Base-by-base conservation (phyloP, 148 eudicot species). In the Camellia lanceoleosa region DNA sequence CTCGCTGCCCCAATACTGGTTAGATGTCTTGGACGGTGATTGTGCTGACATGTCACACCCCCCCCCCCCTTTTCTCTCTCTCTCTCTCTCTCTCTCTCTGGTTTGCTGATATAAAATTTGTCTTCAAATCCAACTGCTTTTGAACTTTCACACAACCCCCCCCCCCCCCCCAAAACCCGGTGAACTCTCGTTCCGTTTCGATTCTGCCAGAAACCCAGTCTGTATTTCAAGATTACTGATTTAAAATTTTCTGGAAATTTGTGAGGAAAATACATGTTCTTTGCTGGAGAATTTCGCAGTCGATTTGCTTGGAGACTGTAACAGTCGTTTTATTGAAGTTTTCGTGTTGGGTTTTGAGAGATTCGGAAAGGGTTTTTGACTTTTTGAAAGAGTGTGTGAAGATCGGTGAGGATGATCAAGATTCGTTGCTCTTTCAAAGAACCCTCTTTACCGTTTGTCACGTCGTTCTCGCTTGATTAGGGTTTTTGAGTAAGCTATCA, bases 321-420 rank as follows among this genome's bases (percentile, higher is more conserved):
- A 47, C 59, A 12, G 81, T 52, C 73, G 47, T 72, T 74, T 79
- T 79, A 67, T 69, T 75, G 69, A 55, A 16, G 75, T 58, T 47
- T 79, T 59, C 18, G n/a, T 42, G 44, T 47, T 79, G n/a, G 64
- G 68, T 67, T 64, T 61, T 60, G 71, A 42, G 55, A 61, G 63
- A 55, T 49, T 74, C 67, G 11, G 38, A 46, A 43, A n/a, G 69
- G 67, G 68, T 71, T 9, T 49, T 66, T 72, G 73, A 54, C 42
- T 73, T 82, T 30, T 79, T 46, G 55, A 5, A 49, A 20, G 44
- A 65, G 20, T n/a, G 20, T 12, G 23, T 12, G 74, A 71, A 38
- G 64, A 47, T 77, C 43, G 38, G 14, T n/a, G 62, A 47, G 67
- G 74, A 18, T 74, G 68, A 58, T 73, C 79, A 42, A 58, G 79